Evolutionary conservation across 2,329 filamentous ascomycete species (phyloP).

Genomic region (Colletotrichum tabaci): DNA sequence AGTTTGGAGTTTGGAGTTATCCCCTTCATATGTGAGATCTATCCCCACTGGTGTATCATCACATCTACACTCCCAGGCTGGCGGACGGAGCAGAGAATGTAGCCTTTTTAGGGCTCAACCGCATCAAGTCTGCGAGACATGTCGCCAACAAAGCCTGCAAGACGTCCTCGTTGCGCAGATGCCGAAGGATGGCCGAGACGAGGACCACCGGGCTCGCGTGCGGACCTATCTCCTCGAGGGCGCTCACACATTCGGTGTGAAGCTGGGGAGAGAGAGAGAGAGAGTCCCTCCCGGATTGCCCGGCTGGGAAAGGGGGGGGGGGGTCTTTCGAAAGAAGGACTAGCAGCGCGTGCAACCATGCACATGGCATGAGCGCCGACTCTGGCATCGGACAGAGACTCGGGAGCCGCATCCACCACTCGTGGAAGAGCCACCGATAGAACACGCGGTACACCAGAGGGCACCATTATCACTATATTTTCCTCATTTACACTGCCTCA

Average conservation of each 20-base stretch:
- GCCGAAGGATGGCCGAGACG: no score
- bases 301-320: background rate
- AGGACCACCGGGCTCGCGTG: no score
- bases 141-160: no score
- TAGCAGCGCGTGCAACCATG: background rate
- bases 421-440: background rate
- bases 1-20: no score
- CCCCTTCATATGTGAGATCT: no score
- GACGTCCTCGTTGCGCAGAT: no score
- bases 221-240: background rate
- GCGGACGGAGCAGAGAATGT: no score
- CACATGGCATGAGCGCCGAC: background rate
- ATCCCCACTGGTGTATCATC: no score
- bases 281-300: background rate
- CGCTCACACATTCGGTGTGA: background rate
- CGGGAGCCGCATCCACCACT: background rate
- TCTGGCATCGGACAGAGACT: background rate
- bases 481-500: constrained; percentile 5
- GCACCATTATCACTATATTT: no score
- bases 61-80: no score
- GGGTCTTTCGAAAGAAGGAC: background rate
- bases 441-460: background rate
- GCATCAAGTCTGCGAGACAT: no score
- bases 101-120: no score
- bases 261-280: background rate